Base-by-base conservation (phyloP, 768 basidiomycete species). In the Scleroderma citrinum region DNA sequence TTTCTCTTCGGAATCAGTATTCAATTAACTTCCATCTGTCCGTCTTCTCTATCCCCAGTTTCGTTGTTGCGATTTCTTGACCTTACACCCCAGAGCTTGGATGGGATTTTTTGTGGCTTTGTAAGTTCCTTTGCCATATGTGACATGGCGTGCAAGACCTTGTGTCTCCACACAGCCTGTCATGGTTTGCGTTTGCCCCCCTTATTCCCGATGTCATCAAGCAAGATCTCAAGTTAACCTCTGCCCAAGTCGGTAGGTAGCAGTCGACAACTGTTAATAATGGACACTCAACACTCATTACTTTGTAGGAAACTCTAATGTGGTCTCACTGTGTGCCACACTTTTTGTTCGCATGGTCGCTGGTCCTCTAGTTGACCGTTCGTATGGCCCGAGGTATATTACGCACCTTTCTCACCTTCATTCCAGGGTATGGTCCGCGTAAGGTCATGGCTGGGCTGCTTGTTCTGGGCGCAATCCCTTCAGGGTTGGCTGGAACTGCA, bases 181-280 rank as follows among this genome's bases (percentile, higher is more conserved):
- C 69, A 0, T 76, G 80, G 81, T 81, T 82, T 49, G 79, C 80
- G 1, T 82, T 83, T 56, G 70, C 80, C n/a, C 80, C 81, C 0
- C 72, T 82, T 14, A 72, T 80, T 29, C 76, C 79, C 0, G 75
- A 77, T 8, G 76, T 71, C 26, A 81, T 83, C 63, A 74, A 72
- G 53, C 55, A 59, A 21, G 80, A 82, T 61, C 69, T 82, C 48
- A 62, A 72, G 2, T 65, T 83, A 20, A 75, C 76, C 3, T 53
- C 67, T 7, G 66, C 59, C 5, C 68, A 81, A 61, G 69, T 82
- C 21, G 73, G 67, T 66, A 32, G 11, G 61, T 46, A 10, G 13
- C 21, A 34, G 44, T 47, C 41, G 30, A 47, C 23, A 16, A 29
- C 26, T 29, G 26, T 2, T 20, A 3, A n/a, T 11, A 34, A 21